Percentiles rank a stretch among this genome's conserved stretches.
Conservation (phyloP, 2,329 filamentous ascomycete species). For the Atkinsonella hypoxylon region DNA sequence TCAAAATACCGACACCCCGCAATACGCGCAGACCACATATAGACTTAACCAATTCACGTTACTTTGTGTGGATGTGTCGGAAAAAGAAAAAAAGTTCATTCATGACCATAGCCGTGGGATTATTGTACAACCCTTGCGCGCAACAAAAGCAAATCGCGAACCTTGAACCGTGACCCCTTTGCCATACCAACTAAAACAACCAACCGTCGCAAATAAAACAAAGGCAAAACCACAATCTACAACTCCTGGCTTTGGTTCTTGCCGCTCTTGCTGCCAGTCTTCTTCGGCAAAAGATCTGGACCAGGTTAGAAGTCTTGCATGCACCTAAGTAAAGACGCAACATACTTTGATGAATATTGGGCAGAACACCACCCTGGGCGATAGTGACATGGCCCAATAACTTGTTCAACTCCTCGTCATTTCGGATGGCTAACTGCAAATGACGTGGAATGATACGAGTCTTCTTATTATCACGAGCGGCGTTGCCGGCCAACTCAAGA, state of each 20-base stretch:
- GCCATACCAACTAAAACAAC: constrained; percentile 64
- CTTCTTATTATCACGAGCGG: constrained; percentile 99
- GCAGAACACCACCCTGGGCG: constrained; percentile 91
- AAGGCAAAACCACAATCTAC: constrained; percentile 45
- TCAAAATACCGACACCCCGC: not conserved
- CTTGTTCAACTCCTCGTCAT: constrained; percentile 99
- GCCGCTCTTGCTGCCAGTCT: constrained; percentile 78
- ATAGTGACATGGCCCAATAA: constrained; percentile 92
- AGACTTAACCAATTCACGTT: not conserved
- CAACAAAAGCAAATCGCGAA: constrained; percentile 42
- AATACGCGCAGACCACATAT: not conserved
- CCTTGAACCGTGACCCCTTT: constrained; percentile 68
- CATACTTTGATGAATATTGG: constrained; percentile 96
- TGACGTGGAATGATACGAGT: constrained; percentile 99
- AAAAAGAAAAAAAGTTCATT: constrained; percentile 24
- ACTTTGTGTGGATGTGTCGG: too few relatives aligned
- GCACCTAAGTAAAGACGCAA: constrained; percentile 13
- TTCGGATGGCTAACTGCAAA: constrained; percentile 96
- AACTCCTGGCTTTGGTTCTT: constrained; percentile 92
- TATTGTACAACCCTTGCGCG: constrained; percentile 61
- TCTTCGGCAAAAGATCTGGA: constrained; percentile 94
- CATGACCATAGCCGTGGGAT: constrained; percentile 55
- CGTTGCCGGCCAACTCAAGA: constrained; percentile 96
- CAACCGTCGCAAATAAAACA: constrained; percentile 45
- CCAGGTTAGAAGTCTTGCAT: constrained; percentile 24